Conservation (phyloP, 441 rosid genomes). For the Iberis amara region DNA sequence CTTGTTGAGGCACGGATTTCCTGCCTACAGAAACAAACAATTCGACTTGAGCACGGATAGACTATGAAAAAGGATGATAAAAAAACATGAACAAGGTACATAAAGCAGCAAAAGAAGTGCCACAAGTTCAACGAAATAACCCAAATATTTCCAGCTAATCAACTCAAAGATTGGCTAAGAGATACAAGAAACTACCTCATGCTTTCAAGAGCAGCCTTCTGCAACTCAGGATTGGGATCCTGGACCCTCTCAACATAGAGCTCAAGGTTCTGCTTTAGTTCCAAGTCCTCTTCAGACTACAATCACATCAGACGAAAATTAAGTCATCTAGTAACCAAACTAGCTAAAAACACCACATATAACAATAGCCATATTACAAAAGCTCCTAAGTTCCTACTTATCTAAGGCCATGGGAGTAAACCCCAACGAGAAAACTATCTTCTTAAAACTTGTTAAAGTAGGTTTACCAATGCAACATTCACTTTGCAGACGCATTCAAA, state of each 20-base stretch:
- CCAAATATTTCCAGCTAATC: neutral
- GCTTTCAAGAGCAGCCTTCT: constrained; percentile 84
- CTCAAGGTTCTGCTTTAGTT: constrained; percentile 85
- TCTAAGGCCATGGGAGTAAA: constrained; percentile 2
- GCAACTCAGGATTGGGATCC: constrained; percentile 77
- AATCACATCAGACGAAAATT: constrained; percentile 14
- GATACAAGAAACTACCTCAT: constrained; percentile 57
- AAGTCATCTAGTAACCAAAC: constrained; percentile 1
- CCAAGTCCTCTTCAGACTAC: constrained; percentile 94
- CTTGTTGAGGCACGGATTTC: constrained; percentile 83
- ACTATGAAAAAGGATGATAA: neutral
- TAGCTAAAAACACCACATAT: neutral
- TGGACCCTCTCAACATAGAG: constrained; percentile 87
- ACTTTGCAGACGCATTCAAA: constrained; percentile 4
- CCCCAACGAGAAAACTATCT: constrained; percentile 9
- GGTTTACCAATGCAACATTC: constrained; percentile 3
- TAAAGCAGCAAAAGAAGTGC: constrained; percentile 5
- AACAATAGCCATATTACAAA: too few relatives aligned
- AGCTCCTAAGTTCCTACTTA: too few relatives aligned
- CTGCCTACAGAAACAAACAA: constrained; percentile 48
- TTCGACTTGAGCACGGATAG: constrained; percentile 15
- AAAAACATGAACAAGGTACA: neutral
- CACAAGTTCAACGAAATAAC: neutral
- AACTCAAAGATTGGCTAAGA: neutral
- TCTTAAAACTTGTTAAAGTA: neutral